Conservation (phyloP, 179 eudicot species). For the Corrigiola litoralis region DNA sequence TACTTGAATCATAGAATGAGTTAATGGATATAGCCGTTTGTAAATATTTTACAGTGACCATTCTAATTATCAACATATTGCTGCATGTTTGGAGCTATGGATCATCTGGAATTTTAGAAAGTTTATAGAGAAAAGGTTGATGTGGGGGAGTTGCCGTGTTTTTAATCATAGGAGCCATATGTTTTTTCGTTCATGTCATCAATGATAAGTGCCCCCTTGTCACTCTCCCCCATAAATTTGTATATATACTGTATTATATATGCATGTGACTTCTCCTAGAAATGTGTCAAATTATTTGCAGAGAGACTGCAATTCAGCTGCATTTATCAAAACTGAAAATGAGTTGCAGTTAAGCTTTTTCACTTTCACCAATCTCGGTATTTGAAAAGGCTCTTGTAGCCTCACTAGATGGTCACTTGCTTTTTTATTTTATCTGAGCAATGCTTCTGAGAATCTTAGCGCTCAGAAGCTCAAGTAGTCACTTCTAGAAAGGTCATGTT, state of each 20-base stretch:
- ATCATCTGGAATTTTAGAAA: constrained; percentile 4
- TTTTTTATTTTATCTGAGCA: not conserved
- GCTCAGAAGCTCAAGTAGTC: not conserved
- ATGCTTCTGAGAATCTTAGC: not conserved
- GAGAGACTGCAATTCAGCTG: constrained; percentile 5
- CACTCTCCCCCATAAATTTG: not conserved
- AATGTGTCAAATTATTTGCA: constrained; percentile 9
- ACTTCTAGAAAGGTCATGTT: not conserved
- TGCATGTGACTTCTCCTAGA: constrained; percentile 10
- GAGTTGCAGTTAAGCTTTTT: not conserved
- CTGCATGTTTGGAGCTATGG: not conserved
- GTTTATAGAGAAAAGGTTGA: constrained; percentile 2
- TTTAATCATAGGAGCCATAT: not conserved
- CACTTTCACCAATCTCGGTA: not conserved
- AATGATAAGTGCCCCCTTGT: not conserved
- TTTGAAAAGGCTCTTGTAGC: not conserved
- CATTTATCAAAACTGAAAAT: not conserved
- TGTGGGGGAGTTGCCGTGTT: constrained; percentile 12
- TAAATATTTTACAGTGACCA: not conserved
- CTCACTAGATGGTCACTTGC: not conserved
- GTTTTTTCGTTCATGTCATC: too few species aligned
- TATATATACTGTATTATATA: not conserved
- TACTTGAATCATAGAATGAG: constrained; percentile 5
- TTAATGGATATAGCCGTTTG: constrained; percentile 6
- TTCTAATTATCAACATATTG: not conserved